These are phyloP conservation scores for Mesotaenium endlicherianum DNA, from an alignment of 139 green algal species.

Conservation along the genomic window DNA sequence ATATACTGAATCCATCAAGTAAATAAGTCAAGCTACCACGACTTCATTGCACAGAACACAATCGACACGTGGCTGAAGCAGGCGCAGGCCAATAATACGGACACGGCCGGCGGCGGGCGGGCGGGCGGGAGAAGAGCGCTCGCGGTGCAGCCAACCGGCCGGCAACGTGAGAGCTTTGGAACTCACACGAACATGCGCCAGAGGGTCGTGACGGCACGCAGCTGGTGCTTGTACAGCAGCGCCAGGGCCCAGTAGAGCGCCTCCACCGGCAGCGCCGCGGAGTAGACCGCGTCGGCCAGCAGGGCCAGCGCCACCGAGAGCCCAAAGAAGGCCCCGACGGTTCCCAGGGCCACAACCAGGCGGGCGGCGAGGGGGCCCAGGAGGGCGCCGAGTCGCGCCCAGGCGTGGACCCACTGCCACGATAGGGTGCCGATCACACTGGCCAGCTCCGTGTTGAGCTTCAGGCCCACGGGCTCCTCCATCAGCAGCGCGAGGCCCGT, in stretches of 20 bases:
- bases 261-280: not conserved
- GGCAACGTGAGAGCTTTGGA: no score
- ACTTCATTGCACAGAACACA: no score
- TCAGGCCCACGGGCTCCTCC: not conserved
- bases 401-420: not conserved
- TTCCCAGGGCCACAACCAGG: not conserved
- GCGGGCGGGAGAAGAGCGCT: no score
- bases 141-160: no score
- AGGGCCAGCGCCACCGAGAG: not conserved
- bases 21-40: no score
- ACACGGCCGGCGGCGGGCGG: no score
- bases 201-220: not conserved
- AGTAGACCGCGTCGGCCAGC: not conserved
- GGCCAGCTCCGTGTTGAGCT: constrained; percentile 1
- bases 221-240: not conserved
- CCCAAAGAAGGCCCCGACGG: not conserved
- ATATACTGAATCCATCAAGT: no score
- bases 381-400: not conserved
- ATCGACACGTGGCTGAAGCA: no score
- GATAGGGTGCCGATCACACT: not conserved
- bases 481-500: not conserved
- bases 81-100: no score
- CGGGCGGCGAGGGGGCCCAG: not conserved
- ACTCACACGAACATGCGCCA: constrained; percentile 5
- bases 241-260: not conserved